phyloP scores from a whole-genome alignment of 2,329 filamentous ascomycete genomes.

The Pyricularia sp. region DNA sequence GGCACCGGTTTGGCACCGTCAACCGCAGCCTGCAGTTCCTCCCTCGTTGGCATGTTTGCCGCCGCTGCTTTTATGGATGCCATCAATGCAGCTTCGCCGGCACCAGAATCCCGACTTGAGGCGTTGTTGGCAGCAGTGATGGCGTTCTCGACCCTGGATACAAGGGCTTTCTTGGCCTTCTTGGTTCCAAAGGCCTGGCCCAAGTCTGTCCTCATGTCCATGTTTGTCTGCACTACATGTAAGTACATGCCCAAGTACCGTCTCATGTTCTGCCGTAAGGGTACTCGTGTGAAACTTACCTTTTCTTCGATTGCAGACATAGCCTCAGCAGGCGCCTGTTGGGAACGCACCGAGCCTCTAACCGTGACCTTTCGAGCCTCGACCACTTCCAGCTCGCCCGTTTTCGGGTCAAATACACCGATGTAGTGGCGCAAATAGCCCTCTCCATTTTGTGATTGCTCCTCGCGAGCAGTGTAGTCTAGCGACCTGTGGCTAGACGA shows the following conservation, averaged over 20 bases:
- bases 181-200: slow-evolving; percentile 74
- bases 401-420: slow-evolving; percentile 48
- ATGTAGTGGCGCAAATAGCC: slow-evolving; percentile 48
- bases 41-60: slow-evolving; percentile 34
- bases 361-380: slow-evolving; percentile 53
- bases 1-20: slow-evolving; percentile 63
- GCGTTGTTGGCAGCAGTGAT: slow-evolving; percentile 35
- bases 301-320: slow-evolving; percentile 21
- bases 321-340: slow-evolving; percentile 36
- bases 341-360: slow-evolving; percentile 41
- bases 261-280: neutral
- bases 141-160: slow-evolving; percentile 55
- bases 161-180: slow-evolving; percentile 69
- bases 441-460: slow-evolving; percentile 25
- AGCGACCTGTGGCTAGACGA: slow-evolving; percentile 42
- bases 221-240: slow-evolving; percentile 31
- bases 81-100: slow-evolving; percentile 47
- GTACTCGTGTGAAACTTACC: slow-evolving; percentile 14
- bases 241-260: neutral
- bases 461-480: slow-evolving; percentile 47
- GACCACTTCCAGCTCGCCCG: slow-evolving; percentile 45
- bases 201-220: slow-evolving; percentile 53
- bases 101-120: slow-evolving; percentile 32
- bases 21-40: slow-evolving; percentile 30
- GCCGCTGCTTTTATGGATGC: slow-evolving; percentile 48